A percentile compares a stretch with the other conserved stretches of the same genome.
Conservation (phyloP, 176 grass and related monocot species). For the Musa troglodytarum region DNA sequence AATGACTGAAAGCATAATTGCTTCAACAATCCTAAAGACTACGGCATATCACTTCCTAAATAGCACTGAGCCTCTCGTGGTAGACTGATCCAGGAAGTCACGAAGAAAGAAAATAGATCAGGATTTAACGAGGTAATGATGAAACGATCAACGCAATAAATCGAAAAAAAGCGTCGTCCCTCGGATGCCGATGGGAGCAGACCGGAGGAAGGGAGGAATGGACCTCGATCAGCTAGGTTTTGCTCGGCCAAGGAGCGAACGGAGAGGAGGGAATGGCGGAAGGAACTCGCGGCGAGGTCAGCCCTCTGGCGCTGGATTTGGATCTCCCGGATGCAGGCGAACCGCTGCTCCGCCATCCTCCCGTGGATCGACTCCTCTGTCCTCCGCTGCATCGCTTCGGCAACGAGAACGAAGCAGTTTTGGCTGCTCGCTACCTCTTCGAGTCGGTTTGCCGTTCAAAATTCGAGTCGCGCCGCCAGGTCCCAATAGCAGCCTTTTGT, state of each 20-base stretch:
- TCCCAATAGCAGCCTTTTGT: not conserved
- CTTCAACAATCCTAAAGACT: not conserved
- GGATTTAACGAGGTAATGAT: not conserved
- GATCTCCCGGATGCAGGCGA: conserved; percentile 26
- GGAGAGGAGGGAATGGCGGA: conserved; percentile 42
- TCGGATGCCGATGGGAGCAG: not conserved
- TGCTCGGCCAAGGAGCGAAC: conserved; percentile 40
- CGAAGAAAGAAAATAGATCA: not conserved
- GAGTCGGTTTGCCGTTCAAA: not conserved
- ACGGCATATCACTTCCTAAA: not conserved
- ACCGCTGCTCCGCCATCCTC: conserved; percentile 1
- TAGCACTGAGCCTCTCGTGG: too few species aligned
- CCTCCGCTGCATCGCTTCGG: not conserved
- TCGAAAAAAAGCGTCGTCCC: not conserved
- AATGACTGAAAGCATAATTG: not conserved
- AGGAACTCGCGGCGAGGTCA: conserved; percentile 26
- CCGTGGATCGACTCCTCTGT: not conserved
- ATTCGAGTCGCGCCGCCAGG: not conserved
- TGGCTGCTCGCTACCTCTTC: not conserved
- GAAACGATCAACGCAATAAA: not conserved
- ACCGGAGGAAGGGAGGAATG: not conserved
- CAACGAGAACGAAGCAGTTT: not conserved
- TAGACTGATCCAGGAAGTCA: not conserved
- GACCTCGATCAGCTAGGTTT: conserved; percentile 44
- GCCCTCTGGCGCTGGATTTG: conserved; percentile 14